These are phyloP conservation scores for Stephania cephalantha DNA, from an alignment of 164 flowering plant species.

Conservation along the genomic window DNA sequence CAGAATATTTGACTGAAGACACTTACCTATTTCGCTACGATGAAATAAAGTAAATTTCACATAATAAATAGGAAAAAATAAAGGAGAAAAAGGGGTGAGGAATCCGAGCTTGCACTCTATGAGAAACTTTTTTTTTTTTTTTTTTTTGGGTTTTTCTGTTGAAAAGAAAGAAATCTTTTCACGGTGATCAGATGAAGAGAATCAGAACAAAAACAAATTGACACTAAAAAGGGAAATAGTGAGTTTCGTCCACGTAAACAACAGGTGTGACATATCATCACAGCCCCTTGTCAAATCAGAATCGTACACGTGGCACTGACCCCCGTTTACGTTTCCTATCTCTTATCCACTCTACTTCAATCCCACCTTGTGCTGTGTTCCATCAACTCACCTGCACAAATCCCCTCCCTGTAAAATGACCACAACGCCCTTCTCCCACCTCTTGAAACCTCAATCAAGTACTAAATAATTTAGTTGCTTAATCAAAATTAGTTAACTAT, in stretches of 20 bases:
- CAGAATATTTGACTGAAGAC: no score
- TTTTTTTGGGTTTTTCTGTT: neutral
- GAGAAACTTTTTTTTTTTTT: neutral
- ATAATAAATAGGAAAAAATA: no score
- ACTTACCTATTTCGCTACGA: no score
- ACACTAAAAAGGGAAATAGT: neutral
- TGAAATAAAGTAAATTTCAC: no score
- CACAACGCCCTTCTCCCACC: conserved; percentile 1
- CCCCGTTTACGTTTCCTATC: conserved; percentile 27
- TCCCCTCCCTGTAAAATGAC: neutral
- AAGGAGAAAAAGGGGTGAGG: neutral
- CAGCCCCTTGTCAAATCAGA: conserved; percentile 21
- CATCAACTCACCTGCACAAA: conserved; percentile 26
- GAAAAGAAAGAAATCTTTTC: neutral
- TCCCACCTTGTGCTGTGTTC: conserved; percentile 18
- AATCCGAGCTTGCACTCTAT: neutral
- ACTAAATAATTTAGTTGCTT: neutral
- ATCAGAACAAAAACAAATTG: neutral
- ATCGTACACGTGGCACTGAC: conserved; percentile 31
- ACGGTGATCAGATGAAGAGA: neutral
- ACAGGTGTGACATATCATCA: conserved; percentile 31
- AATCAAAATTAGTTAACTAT: no score
- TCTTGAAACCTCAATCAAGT: neutral
- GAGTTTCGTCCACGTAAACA: conserved; percentile 45
- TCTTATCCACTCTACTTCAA: conserved; percentile 16